phyloP scores from a whole-genome alignment of 331 rosid genomes.

The Quercus phellos region DNA sequence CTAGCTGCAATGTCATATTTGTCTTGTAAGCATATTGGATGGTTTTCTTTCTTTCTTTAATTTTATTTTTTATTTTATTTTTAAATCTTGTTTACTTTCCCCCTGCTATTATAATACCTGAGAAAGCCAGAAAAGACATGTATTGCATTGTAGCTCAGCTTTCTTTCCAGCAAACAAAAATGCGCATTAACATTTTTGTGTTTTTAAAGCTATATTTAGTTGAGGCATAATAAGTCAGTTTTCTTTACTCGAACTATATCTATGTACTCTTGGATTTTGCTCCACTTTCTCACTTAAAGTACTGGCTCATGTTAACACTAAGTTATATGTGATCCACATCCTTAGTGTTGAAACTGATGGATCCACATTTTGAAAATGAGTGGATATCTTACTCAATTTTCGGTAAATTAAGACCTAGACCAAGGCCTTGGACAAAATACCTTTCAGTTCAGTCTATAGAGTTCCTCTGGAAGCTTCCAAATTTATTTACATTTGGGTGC shows the following conservation, averaged over 20 bases:
- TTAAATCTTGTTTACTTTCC: neutral
- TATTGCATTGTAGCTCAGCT: neutral
- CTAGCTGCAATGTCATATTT: conserved; percentile 94
- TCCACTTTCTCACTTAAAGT: neutral
- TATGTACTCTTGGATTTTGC: neutral
- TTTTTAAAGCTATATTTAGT: neutral
- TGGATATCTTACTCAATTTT: neutral
- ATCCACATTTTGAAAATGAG: neutral
- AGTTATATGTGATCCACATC: neutral
- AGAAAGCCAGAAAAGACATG: neutral
- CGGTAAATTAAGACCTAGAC: neutral
- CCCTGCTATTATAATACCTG: neutral
- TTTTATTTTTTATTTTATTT: neutral
- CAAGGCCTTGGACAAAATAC: neutral
- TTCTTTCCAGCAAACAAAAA: neutral
- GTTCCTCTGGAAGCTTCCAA: neutral
- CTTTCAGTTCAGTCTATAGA: neutral
- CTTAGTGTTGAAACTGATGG: neutral
- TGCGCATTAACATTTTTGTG: neutral
- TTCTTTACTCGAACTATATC: neutral
- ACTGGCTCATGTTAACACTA: neutral
- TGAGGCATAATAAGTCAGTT: neutral
- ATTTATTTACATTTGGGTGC: neutral
- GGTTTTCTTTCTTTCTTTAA: neutral
- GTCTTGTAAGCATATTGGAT: conserved; percentile 62